phyloP scores from a whole-genome alignment of 2,329 filamentous ascomycete species.

The Alternaria sp. region DNA sequence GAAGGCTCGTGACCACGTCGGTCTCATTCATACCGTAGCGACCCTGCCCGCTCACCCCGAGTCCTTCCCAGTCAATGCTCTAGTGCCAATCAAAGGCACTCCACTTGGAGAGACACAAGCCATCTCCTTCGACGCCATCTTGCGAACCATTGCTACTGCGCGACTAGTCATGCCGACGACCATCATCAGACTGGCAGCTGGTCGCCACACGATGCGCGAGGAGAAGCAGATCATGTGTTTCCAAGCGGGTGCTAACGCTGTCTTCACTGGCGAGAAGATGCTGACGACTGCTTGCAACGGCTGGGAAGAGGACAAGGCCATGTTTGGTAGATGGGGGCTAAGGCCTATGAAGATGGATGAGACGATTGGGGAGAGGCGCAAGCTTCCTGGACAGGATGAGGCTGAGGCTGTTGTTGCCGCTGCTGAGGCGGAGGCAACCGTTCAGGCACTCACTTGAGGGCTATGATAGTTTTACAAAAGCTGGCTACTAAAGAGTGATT shows the following conservation, averaged over 20 bases:
- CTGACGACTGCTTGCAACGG: slow-evolving; percentile 89
- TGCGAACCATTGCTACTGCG: slow-evolving; percentile 85
- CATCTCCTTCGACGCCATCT: slow-evolving; percentile 77
- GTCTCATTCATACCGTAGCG: slow-evolving; percentile 81
- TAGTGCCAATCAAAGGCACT: slow-evolving; percentile 90
- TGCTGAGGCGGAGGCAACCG: slow-evolving; percentile 17
- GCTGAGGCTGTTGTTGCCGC: slow-evolving; percentile 24
- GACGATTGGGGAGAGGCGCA: slow-evolving; percentile 45
- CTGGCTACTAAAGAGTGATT: not conserved
- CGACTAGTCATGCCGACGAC: slow-evolving; percentile 83
- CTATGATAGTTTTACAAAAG: not conserved
- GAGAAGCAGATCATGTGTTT: slow-evolving; percentile 91
- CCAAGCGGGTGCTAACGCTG: slow-evolving; percentile 90
- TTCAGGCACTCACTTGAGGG: slow-evolving; percentile 14
- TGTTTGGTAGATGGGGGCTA: slow-evolving; percentile 85
- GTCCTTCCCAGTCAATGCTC: slow-evolving; percentile 88
- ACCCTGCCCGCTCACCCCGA: slow-evolving; percentile 85
- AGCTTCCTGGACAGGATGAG: slow-evolving; percentile 24
- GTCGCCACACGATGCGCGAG: slow-evolving; percentile 82
- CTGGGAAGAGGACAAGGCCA: slow-evolving; percentile 85
- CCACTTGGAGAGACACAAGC: slow-evolving; percentile 77
- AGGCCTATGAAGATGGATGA: slow-evolving; percentile 70
- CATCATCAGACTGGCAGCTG: slow-evolving; percentile 86
- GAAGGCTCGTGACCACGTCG: slow-evolving; percentile 78
- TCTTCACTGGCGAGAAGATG: slow-evolving; percentile 97